Base-by-base conservation (phyloP, 1,139 yeast genomes). In the Magnusiomyces paraingens region DNA sequence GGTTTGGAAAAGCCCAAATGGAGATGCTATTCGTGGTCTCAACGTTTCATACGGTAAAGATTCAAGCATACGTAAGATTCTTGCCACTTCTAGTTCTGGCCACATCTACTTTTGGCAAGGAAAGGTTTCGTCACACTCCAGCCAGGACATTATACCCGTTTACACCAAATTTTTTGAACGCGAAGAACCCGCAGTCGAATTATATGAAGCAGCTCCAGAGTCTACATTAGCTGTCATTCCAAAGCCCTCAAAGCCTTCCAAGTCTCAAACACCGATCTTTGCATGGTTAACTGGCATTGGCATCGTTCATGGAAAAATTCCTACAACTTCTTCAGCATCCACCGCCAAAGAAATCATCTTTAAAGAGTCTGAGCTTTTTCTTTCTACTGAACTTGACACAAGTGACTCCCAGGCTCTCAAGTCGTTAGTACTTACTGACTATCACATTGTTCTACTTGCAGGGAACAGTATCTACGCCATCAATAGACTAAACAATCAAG, bases 261-360 rank as follows among this genome's bases (percentile, higher is more conserved):
- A 51, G 17, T 50, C 49, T 41, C 49, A 52, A 11, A 57, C 61
- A 12, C 61, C 61, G 10, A 50, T 61, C 15, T 75, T 75, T 62
- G 80, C 77, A 1, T 75, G 81, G 79, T 58, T 76, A 2, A 77
- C 76, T 22, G 71, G 73, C 14, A 67, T 72, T 22, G 82, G 81
- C 2, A 64, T 76, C 1, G 71, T 76, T 2, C 73, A 73, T 61
- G 64, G 52, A 1, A 45, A 39, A 21, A 44, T 54, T 2, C 58
- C 58, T 6, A n/a, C 22, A n/a, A 51, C 55, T 0, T 58, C 58
- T n/a, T 52, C 52, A 5, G 50, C 57, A 0, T 50, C 53, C 11
- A 57, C 51, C 26, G 57, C 58, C 8, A 57, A 60, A 40, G 57
- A 54, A 10, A 53, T 58, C 17, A 59, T 67, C 2, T 64, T 66